These are phyloP conservation scores for Candida labiduridarum DNA, from an alignment of 1,139 yeast genomes.

Conservation along the genomic window DNA sequence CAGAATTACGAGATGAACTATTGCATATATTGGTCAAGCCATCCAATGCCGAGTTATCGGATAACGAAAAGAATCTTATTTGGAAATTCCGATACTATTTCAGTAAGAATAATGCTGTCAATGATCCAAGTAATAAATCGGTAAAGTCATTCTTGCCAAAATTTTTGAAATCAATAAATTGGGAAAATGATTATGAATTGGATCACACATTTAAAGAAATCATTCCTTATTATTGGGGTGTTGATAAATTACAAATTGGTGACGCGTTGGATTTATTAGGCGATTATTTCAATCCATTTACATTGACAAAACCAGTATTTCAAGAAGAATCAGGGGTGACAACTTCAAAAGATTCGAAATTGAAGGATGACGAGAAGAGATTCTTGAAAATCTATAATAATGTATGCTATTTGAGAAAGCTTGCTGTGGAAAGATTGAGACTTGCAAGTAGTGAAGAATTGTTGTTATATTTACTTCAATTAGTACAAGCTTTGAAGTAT, in stretches of 20 bases:
- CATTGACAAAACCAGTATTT: conserved; percentile 25
- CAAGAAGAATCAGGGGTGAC: conserved; percentile 8
- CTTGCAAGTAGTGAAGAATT: conserved; percentile 81
- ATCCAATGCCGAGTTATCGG: conserved; percentile 78
- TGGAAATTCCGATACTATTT: conserved; percentile 93
- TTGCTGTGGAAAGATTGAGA: conserved; percentile 84
- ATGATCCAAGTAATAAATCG: conserved; percentile 20
- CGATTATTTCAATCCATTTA: conserved; percentile 57
- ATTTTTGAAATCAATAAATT: conserved; percentile 81
- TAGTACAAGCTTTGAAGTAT: conserved; percentile 90
- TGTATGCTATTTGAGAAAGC: conserved; percentile 59
- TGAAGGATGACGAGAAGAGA: conserved; percentile 32
- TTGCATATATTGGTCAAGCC: conserved; percentile 71
- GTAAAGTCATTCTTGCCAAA: conserved; percentile 70
- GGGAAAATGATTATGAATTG: conserved; percentile 84
- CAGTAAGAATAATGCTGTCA: conserved; percentile 54
- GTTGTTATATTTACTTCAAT: conserved; percentile 78
- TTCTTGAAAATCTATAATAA: conserved; percentile 35
- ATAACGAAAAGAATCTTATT: conserved; percentile 81
- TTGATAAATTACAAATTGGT: conserved; percentile 81
- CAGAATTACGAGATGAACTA: conserved; percentile 77
- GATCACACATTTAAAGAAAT: conserved; percentile 70
- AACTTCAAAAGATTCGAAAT: conserved; percentile 12
- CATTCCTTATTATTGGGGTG: conserved; percentile 48
- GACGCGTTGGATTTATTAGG: conserved; percentile 91